Conservation (phyloP, 257 asterid species). For the Perilla frutescens region DNA sequence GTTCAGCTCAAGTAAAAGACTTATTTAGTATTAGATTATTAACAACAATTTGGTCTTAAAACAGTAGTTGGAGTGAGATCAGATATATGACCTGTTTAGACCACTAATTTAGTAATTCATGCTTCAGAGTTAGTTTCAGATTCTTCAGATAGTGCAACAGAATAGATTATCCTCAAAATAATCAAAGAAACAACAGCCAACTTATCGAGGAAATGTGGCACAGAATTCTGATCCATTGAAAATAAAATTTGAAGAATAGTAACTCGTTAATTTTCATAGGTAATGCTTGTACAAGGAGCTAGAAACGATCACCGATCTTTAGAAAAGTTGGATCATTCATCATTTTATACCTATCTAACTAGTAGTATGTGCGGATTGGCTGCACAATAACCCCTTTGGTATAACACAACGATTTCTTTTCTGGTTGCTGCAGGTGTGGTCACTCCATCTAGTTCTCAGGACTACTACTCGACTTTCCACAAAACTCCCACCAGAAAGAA, state of each 20-base stretch:
- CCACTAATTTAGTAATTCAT: not conserved
- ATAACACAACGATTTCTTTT: not conserved
- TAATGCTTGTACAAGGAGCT: not conserved
- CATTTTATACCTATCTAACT: not conserved
- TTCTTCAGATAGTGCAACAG: conserved; percentile 12
- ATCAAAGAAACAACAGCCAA: too few relatives aligned
- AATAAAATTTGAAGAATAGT: not conserved
- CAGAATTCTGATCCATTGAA: conserved; percentile 3
- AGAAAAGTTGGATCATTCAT: not conserved
- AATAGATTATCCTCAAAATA: not conserved
- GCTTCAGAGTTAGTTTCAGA: not conserved
- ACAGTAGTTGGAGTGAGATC: not conserved
- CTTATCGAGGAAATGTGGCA: not conserved
- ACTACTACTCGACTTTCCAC: conserved; percentile 69
- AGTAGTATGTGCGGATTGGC: not conserved
- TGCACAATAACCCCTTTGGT: not conserved
- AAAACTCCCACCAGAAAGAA: conserved; percentile 68
- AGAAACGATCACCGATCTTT: not conserved
- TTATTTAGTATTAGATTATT: not conserved
- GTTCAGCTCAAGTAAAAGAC: conserved; percentile 8
- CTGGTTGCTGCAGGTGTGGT: conserved; percentile 41
- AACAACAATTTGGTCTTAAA: not conserved
- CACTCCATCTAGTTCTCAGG: conserved; percentile 43
- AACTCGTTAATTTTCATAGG: not conserved
- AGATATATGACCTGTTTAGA: not conserved